A percentile compares a stretch with the other conserved stretches of the same genome.
Evolutionary conservation across 2,329 filamentous ascomycete species (phyloP).

Genomic region (Ophiognomonia clavigignenti-juglandacearum): DNA sequence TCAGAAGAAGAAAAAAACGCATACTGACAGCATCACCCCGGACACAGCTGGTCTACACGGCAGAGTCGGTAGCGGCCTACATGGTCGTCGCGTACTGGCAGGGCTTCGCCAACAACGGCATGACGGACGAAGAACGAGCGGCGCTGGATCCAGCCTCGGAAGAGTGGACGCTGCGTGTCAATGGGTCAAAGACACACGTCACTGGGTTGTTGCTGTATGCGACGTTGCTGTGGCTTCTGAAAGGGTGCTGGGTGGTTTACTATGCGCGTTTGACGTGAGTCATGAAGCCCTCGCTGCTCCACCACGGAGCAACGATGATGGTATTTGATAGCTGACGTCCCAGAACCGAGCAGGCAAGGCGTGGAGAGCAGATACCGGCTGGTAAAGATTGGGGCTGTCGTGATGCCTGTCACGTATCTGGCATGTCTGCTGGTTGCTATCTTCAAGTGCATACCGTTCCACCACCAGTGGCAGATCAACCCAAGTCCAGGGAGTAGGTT

Average conservation of each 20-base stretch:
- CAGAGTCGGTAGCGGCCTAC: conserved; percentile 23
- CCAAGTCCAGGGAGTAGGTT: conserved; percentile 43
- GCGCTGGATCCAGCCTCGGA: conserved; percentile 33
- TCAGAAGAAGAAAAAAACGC: too few relatives aligned
- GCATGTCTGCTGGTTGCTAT: conserved; percentile 39
- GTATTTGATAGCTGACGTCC: background rate
- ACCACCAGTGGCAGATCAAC: conserved; percentile 45
- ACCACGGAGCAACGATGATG: background rate
- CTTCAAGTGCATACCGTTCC: conserved; percentile 37
- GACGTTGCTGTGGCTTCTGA: conserved; percentile 46
- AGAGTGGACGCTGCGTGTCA: conserved; percentile 38
- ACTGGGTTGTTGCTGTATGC: conserved; percentile 48
- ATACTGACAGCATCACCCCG: background rate
- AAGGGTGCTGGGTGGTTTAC: conserved; percentile 47
- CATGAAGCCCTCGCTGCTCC: conserved; percentile 7
- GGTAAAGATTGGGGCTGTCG: conserved; percentile 34
- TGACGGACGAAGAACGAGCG: conserved; percentile 42
- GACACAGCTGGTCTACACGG: conserved; percentile 19
- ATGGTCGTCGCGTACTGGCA: conserved; percentile 22
- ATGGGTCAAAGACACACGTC: conserved; percentile 49
- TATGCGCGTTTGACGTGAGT: conserved; percentile 44
- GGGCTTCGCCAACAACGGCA: conserved; percentile 29
- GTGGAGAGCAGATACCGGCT: conserved; percentile 31
- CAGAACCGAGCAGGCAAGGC: conserved; percentile 29
- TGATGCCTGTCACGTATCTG: conserved; percentile 39